These are phyloP conservation scores for Diplodia intermedia DNA, from an alignment of 2,329 filamentous ascomycete genomes.

Conservation along the genomic window DNA sequence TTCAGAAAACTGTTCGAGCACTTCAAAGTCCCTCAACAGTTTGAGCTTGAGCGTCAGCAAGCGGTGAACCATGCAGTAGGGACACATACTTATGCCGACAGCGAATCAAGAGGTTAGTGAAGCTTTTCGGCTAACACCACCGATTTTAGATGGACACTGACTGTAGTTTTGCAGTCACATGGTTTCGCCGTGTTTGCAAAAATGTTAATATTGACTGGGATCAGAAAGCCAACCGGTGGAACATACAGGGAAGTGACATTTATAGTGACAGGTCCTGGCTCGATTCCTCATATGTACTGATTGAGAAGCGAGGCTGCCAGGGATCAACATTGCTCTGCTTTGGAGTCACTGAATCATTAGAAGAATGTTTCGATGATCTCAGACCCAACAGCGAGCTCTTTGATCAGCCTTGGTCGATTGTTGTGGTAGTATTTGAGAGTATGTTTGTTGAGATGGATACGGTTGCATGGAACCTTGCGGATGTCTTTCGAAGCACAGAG, in stretches of 20 bases:
- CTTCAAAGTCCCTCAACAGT: not conserved
- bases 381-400: not conserved
- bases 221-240: not conserved
- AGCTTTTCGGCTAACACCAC: too few species aligned
- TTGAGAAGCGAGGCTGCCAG: not conserved
- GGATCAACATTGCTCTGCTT: not conserved
- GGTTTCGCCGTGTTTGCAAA: not conserved
- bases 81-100: not conserved
- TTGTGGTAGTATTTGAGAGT: slow-evolving; percentile 38
- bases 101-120: not conserved
- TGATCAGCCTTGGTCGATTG: not conserved
- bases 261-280: not conserved
- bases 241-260: not conserved
- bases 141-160: not conserved
- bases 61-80: not conserved
- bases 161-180: not conserved
- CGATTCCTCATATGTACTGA: not conserved
- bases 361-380: not conserved
- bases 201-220: not conserved
- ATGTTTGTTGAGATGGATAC: slow-evolving; percentile 43
- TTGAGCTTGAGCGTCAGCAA: not conserved
- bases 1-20: not conserved
- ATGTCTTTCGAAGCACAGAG: slow-evolving; percentile 44
- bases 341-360: not conserved
- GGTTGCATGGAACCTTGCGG: slow-evolving; percentile 41